Conservation (phyloP, 2,329 filamentous ascomycete genomes). For the Pyrenophora tritici-repentis region DNA sequence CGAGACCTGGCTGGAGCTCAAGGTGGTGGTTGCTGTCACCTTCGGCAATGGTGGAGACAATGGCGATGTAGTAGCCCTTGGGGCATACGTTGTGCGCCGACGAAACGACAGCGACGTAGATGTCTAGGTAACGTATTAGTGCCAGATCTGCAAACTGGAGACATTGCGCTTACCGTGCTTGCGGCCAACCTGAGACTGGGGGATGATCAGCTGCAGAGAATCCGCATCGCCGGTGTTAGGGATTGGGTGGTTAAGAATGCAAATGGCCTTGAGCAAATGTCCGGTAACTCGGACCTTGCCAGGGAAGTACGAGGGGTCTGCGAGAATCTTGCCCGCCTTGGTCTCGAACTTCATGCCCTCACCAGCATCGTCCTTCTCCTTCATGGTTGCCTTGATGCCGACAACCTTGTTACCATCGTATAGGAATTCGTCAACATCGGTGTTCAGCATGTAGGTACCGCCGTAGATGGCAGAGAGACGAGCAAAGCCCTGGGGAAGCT, state of each 20-base stretch:
- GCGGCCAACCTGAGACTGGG: conserved; percentile 93
- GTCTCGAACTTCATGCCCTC: conserved; percentile 90
- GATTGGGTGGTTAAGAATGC: conserved; percentile 93
- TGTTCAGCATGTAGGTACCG: conserved; percentile 99
- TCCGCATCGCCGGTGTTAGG: conserved; percentile 87
- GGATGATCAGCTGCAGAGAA: conserved; percentile 94
- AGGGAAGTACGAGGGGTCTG: conserved; percentile 96
- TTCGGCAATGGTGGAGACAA: conserved; percentile 97
- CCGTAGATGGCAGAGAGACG: conserved; percentile 98
- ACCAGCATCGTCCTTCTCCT: conserved; percentile 74
- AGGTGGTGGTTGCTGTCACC: conserved; percentile 90
- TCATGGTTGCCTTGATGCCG: conserved; percentile 98
- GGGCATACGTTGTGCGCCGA: conserved; percentile 97
- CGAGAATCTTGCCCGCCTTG: conserved; percentile 93
- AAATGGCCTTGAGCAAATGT: conserved; percentile 94
- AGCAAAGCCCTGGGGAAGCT: conserved; percentile 96
- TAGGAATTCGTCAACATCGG: conserved; percentile 84
- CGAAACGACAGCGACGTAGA: conserved; percentile 96
- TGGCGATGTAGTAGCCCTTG: conserved; percentile 98
- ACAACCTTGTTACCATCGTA: conserved; percentile 86
- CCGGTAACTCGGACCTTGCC: conserved; percentile 85
- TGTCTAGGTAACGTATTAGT: conserved; percentile 62
- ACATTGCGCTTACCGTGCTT: conserved; percentile 75
- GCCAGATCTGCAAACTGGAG: background rate
- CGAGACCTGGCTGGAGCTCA: conserved; percentile 89